phyloP scores from a whole-genome alignment of 257 asterid species.

The Solanum virginianum region DNA sequence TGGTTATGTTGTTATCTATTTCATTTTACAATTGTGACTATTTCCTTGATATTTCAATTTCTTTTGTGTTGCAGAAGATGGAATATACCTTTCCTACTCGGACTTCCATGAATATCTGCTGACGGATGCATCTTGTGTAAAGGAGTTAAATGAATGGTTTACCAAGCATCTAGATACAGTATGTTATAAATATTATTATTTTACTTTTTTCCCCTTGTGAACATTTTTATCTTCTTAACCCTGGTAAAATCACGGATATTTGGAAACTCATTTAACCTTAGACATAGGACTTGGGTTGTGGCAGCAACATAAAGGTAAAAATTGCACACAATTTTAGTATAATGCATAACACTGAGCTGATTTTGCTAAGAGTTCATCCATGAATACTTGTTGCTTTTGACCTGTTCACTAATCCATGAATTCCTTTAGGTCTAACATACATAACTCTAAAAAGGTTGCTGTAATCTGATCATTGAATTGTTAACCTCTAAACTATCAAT shows the following conservation, averaged over 20 bases:
- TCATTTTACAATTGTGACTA: not conserved
- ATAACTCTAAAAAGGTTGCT: not conserved
- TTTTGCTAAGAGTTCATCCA: not conserved
- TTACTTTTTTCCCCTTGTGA: not conserved
- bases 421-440: not conserved
- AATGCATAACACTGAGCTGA: not conserved
- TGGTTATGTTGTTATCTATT: not conserved
- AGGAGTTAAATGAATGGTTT: constrained; percentile 92
- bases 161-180: constrained; percentile 85
- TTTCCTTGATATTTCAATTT: not conserved
- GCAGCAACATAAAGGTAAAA: not conserved
- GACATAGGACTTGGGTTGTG: not conserved
- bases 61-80: constrained; percentile 49
- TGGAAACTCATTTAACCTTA: not conserved
- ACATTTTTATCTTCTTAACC: not conserved
- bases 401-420: not conserved
- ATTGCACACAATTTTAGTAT: not conserved
- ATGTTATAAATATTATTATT: not conserved
- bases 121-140: constrained; percentile 68
- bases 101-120: constrained; percentile 79
- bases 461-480: not conserved
- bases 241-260: not conserved
- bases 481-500: not conserved
- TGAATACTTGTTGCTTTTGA: not conserved
- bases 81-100: constrained; percentile 79